Evolutionary conservation across 2,329 filamentous ascomycete genomes (phyloP).

Genomic region (Ceratocystis smalleyi): DNA sequence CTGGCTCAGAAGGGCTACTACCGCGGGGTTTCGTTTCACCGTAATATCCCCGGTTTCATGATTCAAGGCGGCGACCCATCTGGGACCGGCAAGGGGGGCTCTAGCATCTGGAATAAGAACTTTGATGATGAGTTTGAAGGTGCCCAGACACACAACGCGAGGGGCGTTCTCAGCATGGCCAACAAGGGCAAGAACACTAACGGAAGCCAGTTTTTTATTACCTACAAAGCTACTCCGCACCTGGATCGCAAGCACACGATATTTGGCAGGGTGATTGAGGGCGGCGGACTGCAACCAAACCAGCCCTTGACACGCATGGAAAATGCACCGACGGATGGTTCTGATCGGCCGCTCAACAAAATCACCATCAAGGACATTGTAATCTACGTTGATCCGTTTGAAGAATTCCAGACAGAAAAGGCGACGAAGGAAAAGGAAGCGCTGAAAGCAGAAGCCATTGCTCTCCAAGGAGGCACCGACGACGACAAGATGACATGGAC

Average conservation of each 20-base stretch:
- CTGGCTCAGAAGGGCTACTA: slow-evolving; percentile 86
- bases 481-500: slow-evolving; percentile 93
- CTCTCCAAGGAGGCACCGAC: slow-evolving; percentile 54
- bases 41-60: slow-evolving; percentile 95
- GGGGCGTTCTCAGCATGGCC: slow-evolving; percentile 82
- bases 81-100: slow-evolving; percentile 78
- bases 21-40: slow-evolving; percentile 67
- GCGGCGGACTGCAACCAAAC: slow-evolving; percentile 25
- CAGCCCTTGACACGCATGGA: slow-evolving; percentile 64
- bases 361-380: slow-evolving; percentile 70
- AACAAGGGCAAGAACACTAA: slow-evolving; percentile 99
- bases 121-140: slow-evolving; percentile 91
- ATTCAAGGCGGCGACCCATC: slow-evolving; percentile 92
- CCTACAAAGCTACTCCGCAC: slow-evolving; percentile 70
- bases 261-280: slow-evolving; percentile 73
- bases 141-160: slow-evolving; percentile 62
- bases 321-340: slow-evolving; percentile 56
- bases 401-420: slow-evolving; percentile 72
- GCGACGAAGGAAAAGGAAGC: slow-evolving; percentile 44
- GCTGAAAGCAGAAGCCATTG: slow-evolving; percentile 45
- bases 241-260: slow-evolving; percentile 95
- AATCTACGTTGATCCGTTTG: slow-evolving; percentile 87
- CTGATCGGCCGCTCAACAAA: slow-evolving; percentile 58
- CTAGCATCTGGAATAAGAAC: slow-evolving; percentile 83
- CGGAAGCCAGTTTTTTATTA: slow-evolving; percentile 87